Evolutionary conservation across 2,329 filamentous ascomycete genomes (phyloP).

Genomic region (Penicillium expansum): DNA sequence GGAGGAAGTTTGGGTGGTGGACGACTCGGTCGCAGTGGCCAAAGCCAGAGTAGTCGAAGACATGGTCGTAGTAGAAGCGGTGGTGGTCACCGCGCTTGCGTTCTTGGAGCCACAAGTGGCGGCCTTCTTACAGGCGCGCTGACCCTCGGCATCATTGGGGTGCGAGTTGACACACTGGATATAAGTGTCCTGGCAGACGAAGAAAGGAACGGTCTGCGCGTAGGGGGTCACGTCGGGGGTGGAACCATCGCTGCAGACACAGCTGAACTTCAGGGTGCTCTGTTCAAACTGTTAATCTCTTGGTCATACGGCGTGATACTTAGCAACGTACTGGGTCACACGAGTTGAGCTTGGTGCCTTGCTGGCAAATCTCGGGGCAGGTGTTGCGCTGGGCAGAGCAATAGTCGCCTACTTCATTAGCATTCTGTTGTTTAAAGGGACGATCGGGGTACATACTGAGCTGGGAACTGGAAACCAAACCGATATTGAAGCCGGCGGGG

Average conservation of each 20-base stretch:
- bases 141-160: conserved; percentile 47
- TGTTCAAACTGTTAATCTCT: conserved; percentile 12
- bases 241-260: conserved; percentile 57
- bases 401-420: conserved; percentile 48
- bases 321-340: conserved; percentile 56
- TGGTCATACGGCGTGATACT: not conserved
- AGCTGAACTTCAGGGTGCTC: conserved; percentile 52
- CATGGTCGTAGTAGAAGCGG: conserved; percentile 26
- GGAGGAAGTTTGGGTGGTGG: conserved; percentile 24
- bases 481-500: conserved; percentile 44
- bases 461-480: conserved; percentile 35
- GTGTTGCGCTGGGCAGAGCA: conserved; percentile 59
- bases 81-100: conserved; percentile 34
- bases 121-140: conserved; percentile 49
- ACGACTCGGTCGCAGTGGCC: conserved; percentile 34
- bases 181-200: conserved; percentile 56
- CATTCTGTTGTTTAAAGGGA: not conserved
- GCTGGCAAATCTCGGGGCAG: conserved; percentile 60
- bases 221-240: conserved; percentile 57
- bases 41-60: conserved; percentile 27
- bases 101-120: conserved; percentile 54
- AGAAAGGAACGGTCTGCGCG: conserved; percentile 58
- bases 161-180: conserved; percentile 48
- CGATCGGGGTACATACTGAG: conserved; percentile 27
- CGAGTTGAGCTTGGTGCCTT: conserved; percentile 49